Evolutionary conservation across 257 asterid species (phyloP).

Genomic region (Nicotiana benthamiana): DNA sequence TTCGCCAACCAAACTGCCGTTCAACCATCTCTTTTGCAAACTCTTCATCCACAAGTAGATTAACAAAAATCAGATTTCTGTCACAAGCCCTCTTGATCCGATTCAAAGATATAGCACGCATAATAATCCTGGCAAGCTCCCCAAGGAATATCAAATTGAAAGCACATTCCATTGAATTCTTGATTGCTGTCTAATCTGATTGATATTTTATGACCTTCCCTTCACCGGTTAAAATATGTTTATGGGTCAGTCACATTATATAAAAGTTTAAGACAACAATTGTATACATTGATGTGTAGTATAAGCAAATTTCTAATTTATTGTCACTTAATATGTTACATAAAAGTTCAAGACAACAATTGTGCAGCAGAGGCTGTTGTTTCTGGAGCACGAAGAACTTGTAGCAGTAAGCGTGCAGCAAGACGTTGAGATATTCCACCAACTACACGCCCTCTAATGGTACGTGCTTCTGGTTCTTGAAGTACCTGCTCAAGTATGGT

Average conservation of each 20-base stretch:
- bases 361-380: conserved; percentile 31
- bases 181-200: background rate
- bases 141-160: too few species aligned
- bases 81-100: too few species aligned
- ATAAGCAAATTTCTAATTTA: too few species aligned
- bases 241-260: background rate
- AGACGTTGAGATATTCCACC: conserved; percentile 94
- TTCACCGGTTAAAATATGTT: background rate
- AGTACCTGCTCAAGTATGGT: conserved; percentile 49
- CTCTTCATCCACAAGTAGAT: too few species aligned
- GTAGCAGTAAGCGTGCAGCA: conserved; percentile 95
- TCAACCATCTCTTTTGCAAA: too few species aligned
- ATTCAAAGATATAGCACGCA: too few species aligned
- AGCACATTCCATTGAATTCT: background rate
- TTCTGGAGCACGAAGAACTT: conserved; percentile 78
- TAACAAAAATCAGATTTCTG: too few species aligned
- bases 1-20: too few species aligned
- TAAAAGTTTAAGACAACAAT: background rate
- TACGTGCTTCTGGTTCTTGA: conserved; percentile 85
- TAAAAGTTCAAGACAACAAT: background rate
- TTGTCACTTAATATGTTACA: background rate
- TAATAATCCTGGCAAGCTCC: too few species aligned
- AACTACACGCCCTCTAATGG: conserved; percentile 84
- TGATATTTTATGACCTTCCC: background rate
- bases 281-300: background rate